phyloP scores from a whole-genome alignment of 2,329 filamentous ascomycete genomes.

The Nemania sp. region DNA sequence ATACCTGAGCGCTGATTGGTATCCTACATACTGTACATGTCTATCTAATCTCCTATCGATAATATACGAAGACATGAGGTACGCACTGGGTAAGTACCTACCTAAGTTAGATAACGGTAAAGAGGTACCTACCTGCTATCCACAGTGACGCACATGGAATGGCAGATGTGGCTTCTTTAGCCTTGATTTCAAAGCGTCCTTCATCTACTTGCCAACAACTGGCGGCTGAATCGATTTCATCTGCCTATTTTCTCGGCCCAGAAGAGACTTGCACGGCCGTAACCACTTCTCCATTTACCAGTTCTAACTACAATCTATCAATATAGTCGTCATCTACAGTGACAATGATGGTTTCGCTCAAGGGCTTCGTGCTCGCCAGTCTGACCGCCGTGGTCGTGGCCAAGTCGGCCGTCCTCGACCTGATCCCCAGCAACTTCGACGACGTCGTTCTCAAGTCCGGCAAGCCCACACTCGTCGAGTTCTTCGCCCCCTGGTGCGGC shows the following conservation, averaged over 20 bases:
- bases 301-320: neutral
- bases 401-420: slow-evolving; percentile 84
- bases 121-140: slow-evolving; percentile 12
- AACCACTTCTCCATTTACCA: slow-evolving; percentile 6
- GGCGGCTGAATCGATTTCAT: slow-evolving; percentile 12
- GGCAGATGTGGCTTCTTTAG: slow-evolving; percentile 32
- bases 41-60: too few species aligned
- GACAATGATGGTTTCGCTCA: slow-evolving; percentile 60
- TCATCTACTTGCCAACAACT: slow-evolving; percentile 10
- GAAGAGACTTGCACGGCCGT: neutral
- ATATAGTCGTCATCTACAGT: slow-evolving; percentile 16
- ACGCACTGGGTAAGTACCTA: neutral
- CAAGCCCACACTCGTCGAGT: slow-evolving; percentile 95
- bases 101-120: neutral
- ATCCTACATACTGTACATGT: too few species aligned
- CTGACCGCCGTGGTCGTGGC: slow-evolving; percentile 63
- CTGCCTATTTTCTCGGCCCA: neutral
- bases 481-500: slow-evolving; percentile 98
- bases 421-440: slow-evolving; percentile 91
- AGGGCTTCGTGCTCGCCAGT: slow-evolving; percentile 63
- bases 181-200: slow-evolving; percentile 30
- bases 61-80: too few species aligned
- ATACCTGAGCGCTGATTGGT: too few species aligned
- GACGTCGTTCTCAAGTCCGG: slow-evolving; percentile 84
- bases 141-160: slow-evolving; percentile 27